Conservation (phyloP, 2,329 filamentous ascomycete genomes). For the Ophiosphaerella korrae region DNA sequence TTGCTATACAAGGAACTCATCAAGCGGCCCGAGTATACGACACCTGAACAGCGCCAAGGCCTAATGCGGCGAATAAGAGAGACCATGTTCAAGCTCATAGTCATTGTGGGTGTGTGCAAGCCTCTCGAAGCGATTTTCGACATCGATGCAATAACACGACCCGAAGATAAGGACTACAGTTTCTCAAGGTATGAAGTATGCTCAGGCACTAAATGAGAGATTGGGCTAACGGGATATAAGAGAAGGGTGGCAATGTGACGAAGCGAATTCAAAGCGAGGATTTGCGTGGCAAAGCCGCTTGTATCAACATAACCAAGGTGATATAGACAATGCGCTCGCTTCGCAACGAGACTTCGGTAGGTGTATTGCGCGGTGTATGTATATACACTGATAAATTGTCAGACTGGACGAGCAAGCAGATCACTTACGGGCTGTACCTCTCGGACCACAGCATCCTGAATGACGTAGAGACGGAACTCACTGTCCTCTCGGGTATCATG, state of each 20-base stretch:
- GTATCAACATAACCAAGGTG: conserved; percentile 57
- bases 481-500: conserved; percentile 62
- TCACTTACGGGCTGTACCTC: conserved; percentile 65
- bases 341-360: conserved; percentile 55
- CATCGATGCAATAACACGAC: conserved; percentile 58
- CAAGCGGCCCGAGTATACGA: conserved; percentile 53
- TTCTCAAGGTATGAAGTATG: conserved; percentile 50
- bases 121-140: conserved; percentile 64
- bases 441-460: conserved; percentile 61
- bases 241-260: conserved; percentile 63
- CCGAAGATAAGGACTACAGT: conserved; percentile 63
- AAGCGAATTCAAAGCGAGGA: conserved; percentile 59
- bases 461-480: conserved; percentile 61
- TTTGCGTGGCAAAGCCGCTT: conserved; percentile 62
- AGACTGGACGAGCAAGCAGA: conserved; percentile 59
- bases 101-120: conserved; percentile 66
- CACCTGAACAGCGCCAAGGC: conserved; percentile 51
- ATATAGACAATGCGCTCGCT: conserved; percentile 47
- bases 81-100: conserved; percentile 62
- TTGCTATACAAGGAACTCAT: conserved; percentile 63
- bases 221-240: conserved; percentile 21
- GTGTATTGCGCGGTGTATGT: not conserved
- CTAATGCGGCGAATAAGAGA: conserved; percentile 62
- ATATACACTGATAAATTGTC: not conserved
- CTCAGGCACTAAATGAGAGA: not conserved